Percentiles rank a stretch among this genome's conserved stretches.
These are phyloP conservation scores for Talaromyces thailandensis DNA, from an alignment of 495 filamentous ascomycete genomes.

Conservation along the genomic window DNA sequence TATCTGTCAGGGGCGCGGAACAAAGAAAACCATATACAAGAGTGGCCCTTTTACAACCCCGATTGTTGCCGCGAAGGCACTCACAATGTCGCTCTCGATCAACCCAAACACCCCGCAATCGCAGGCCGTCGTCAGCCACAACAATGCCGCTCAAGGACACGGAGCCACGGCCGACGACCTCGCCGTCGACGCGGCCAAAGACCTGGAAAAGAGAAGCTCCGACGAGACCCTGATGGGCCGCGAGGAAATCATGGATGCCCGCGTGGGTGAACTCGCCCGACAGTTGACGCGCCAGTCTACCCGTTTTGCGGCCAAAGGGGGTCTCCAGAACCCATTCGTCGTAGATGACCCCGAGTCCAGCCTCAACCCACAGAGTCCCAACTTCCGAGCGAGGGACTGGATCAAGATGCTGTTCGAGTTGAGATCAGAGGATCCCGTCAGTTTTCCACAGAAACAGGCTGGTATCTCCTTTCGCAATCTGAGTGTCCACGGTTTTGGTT, in stretches of 20 bases:
- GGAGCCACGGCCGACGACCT: neutral
- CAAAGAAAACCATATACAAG: neutral
- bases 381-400: conserved; percentile 43
- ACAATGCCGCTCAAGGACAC: neutral
- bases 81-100: neutral
- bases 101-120: conserved; percentile 1
- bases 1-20: neutral
- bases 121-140: neutral
- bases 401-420: conserved; percentile 42
- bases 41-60: neutral
- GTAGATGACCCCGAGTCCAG: conserved; percentile 30
- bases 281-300: conserved; percentile 40
- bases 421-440: conserved; percentile 37
- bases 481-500: conserved; percentile 69
- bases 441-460: conserved; percentile 33
- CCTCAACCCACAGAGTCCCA: conserved; percentile 35
- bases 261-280: conserved; percentile 37
- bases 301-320: conserved; percentile 19
- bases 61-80: neutral
- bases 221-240: conserved; percentile 25
- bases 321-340: conserved; percentile 36
- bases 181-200: neutral
- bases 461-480: conserved; percentile 50
- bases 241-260: conserved; percentile 26
- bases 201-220: conserved; percentile 12